Percentiles rank a stretch among this genome's conserved stretches.
Evolutionary conservation across 192 early-diverging fungal species (phyloP).

Genomic region (Dissophora ornata): DNA sequence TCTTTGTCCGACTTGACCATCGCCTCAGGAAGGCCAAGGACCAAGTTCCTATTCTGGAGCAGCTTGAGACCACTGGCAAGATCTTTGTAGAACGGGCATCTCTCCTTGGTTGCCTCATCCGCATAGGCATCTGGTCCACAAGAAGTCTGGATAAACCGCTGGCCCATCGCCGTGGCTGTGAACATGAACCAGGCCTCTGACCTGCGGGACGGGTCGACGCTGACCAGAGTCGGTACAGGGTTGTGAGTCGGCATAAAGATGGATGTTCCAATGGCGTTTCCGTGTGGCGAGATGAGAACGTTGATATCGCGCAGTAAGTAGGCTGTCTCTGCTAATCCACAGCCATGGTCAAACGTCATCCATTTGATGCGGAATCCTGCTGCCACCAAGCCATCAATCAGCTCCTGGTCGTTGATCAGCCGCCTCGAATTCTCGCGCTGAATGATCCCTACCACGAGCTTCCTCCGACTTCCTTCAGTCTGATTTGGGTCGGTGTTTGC

Average conservation of each 20-base stretch:
- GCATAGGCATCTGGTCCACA: slow-evolving; percentile 21
- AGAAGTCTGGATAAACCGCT: slow-evolving; percentile 10
- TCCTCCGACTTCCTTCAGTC: not conserved
- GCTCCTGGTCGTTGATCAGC: slow-evolving; percentile 35
- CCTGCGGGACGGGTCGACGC: slow-evolving; percentile 27
- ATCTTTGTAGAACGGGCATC: slow-evolving; percentile 28
- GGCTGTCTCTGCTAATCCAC: slow-evolving; percentile 39
- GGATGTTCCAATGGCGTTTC: slow-evolving; percentile 35
- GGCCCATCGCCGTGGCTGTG: slow-evolving; percentile 24
- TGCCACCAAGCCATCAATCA: slow-evolving; percentile 18
- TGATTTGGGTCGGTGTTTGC: not conserved
- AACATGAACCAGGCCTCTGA: slow-evolving; percentile 37
- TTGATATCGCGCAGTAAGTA: slow-evolving; percentile 42
- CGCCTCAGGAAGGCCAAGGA: slow-evolving; percentile 14
- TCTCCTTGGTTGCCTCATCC: slow-evolving; percentile 11
- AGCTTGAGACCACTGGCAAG: not conserved
- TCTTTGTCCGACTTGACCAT: slow-evolving; percentile 22
- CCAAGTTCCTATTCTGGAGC: not conserved
- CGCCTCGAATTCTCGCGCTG: slow-evolving; percentile 34
- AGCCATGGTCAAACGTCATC: slow-evolving; percentile 48
- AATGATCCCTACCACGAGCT: slow-evolving; percentile 36
- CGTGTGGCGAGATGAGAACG: slow-evolving; percentile 33
- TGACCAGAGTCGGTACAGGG: slow-evolving; percentile 25
- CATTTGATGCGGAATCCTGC: slow-evolving; percentile 44
- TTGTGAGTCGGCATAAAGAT: slow-evolving; percentile 37